phyloP scores from a whole-genome alignment of 1,284 basidiomycete genomes.

The Irpex rosettiformis region DNA sequence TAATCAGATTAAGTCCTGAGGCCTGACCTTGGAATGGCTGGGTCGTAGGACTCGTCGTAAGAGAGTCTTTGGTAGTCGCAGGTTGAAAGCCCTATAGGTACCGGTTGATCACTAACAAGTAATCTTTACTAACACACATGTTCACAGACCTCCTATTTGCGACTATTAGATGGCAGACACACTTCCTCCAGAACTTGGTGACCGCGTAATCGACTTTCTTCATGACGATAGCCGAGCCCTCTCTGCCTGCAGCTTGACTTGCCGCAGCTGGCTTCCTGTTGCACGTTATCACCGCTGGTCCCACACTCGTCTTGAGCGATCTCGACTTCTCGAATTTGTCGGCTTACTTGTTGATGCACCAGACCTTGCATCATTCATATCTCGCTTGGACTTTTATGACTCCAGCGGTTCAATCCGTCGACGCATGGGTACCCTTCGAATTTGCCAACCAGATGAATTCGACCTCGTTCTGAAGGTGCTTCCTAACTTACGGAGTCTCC shows the following conservation, averaged over 20 bases:
- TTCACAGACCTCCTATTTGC: background rate
- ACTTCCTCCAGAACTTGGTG: constrained; percentile 18
- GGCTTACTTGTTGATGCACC: constrained; percentile 8
- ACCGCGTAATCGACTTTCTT: constrained; percentile 20
- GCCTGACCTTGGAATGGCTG: background rate
- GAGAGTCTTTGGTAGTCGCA: background rate
- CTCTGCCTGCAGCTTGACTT: constrained; percentile 27
- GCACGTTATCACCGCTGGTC: constrained; percentile 26
- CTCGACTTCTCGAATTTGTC: background rate
- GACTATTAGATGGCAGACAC: constrained; percentile 3
- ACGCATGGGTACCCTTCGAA: background rate
- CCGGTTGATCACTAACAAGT: too few species aligned
- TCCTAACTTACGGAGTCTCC: background rate
- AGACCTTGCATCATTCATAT: constrained; percentile 8
- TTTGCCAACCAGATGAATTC: background rate
- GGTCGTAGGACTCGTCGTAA: background rate
- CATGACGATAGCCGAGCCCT: constrained; percentile 23
- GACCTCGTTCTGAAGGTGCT: background rate
- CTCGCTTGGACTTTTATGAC: background rate
- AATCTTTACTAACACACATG: background rate
- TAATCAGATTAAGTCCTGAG: background rate
- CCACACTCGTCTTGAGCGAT: background rate
- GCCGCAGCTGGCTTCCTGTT: constrained; percentile 27
- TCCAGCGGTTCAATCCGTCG: background rate
- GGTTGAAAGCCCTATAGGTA: too few species aligned